phyloP scores from a whole-genome alignment of 2,329 filamentous ascomycete genomes.

The Stagonosporopsis rhizophila region DNA sequence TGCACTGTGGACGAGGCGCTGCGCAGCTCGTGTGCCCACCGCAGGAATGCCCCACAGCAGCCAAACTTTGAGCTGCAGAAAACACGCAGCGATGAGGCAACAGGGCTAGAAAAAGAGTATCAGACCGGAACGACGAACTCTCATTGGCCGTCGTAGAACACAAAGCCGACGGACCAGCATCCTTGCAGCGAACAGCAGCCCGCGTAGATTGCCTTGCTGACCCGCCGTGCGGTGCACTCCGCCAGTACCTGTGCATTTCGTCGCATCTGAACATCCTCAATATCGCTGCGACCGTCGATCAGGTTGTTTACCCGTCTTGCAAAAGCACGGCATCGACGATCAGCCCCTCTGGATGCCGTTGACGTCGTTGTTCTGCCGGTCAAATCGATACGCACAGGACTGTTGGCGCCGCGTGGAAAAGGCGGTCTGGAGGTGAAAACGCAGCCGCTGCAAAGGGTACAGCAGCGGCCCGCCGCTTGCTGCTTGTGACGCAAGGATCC shows the following conservation, averaged over 20 bases:
- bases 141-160: constrained; percentile 40
- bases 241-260: constrained; percentile 21
- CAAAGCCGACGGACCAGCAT: constrained; percentile 26
- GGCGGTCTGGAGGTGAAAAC: constrained; percentile 47
- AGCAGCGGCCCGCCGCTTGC: constrained; percentile 33
- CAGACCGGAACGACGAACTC: constrained; percentile 20
- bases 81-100: constrained; percentile 42
- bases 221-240: constrained; percentile 16
- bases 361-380: constrained; percentile 36
- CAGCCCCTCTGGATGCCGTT: constrained; percentile 30
- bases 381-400: constrained; percentile 41
- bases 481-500: constrained; percentile 30
- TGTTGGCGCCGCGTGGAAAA: constrained; percentile 39
- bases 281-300: constrained; percentile 17
- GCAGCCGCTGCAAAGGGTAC: constrained; percentile 36
- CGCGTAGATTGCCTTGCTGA: constrained; percentile 31
- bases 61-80: constrained; percentile 35
- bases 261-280: constrained; percentile 27
- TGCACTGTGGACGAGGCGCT: constrained; percentile 13
- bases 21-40: constrained; percentile 36
- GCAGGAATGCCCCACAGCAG: constrained; percentile 40
- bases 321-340: constrained; percentile 15
- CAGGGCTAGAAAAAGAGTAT: constrained; percentile 35
- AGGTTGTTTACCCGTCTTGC: constrained; percentile 12
- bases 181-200: constrained; percentile 36